Evolutionary conservation across 371 early-diverging fungal genomes (phyloP), one percentile per base, ranked within the genome.

Genomic region (Mucor racemosus): DNA sequence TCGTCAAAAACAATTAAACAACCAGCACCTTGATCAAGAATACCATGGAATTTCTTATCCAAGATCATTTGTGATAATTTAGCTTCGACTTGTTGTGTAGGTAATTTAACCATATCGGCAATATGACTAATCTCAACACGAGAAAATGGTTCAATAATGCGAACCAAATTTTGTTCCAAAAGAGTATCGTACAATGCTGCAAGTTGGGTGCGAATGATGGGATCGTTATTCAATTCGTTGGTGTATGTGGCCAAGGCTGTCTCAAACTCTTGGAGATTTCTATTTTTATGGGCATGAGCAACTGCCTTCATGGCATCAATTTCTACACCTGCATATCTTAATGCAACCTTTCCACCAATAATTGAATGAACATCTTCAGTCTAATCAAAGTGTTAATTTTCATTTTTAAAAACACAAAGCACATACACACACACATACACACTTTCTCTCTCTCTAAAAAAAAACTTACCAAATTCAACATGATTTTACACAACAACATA

Each of bases 21-120:
- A 15, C 97, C 97, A 26, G 94, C 95, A 26, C 97, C 97, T 81
- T 99, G 99, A 74, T 99, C 99, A 65, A 99, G 82, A 68, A 98
- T 95, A 46, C 99, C 99, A 63, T 88, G 85, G 76, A 99, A 92
- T 17, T 93, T 93, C 78, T 95, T 92, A 84, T 99, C 99, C 72
- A 99, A 84, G 71, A 99, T 99, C 99, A 99, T 98, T 77, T 98
- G 96, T 62, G 97, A 96, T 53, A 99, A 84, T 67, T 97, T 98
- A 54, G 88, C 83, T 74, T 99, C 99, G 10, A 99, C 99, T 67
- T 95, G 94, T 33, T 84, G 82, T 60, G 94, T 89, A 8, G 97
- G 96, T 42, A 98, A 79, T 67, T 94, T 93, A 58, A 99, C 93
- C 64, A 96, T 86, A 48, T 94, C 84, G 13, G 99, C 98, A 67